phyloP scores from a whole-genome alignment of 1,284 basidiomycete species.

The Melampsora americana region DNA sequence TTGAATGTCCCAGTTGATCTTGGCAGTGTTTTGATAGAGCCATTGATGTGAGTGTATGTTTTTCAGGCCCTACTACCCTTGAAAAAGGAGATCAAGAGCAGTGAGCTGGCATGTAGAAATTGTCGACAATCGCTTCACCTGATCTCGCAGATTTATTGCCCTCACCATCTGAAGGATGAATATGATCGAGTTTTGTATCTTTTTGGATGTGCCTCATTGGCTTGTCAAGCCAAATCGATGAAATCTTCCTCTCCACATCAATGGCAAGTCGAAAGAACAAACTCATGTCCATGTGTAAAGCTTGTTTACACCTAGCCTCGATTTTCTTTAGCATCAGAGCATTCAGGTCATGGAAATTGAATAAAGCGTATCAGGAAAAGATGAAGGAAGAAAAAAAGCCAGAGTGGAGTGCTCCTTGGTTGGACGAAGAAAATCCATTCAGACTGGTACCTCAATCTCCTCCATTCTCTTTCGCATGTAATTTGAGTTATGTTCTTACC shows the following conservation, averaged over 20 bases:
- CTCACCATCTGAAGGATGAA: neutral
- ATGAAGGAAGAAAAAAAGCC: neutral
- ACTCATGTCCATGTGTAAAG: neutral
- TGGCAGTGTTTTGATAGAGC: neutral
- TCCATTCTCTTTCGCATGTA: neutral
- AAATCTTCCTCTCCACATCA: neutral
- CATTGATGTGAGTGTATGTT: neutral
- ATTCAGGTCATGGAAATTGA: neutral
- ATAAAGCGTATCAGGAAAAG: neutral
- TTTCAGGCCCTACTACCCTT: constrained; percentile 8
- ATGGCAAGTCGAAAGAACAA: neutral
- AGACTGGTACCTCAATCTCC: neutral
- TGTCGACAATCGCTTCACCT: constrained; percentile 9
- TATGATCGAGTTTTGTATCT: constrained; percentile 14
- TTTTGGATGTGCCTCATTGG: constrained; percentile 7
- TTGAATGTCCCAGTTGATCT: neutral
- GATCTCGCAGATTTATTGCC: constrained; percentile 18
- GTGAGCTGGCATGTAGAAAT: constrained; percentile 1
- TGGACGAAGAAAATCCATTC: neutral
- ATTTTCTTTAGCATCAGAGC: neutral
- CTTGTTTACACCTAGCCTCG: neutral
- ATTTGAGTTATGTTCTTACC: neutral
- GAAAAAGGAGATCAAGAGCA: neutral
- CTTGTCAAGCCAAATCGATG: neutral
- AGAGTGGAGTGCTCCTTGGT: neutral